Evolutionary conservation across 1,139 yeast genomes (phyloP), one percentile per base, ranked within the genome.

Genomic region (Pichia sp.): DNA sequence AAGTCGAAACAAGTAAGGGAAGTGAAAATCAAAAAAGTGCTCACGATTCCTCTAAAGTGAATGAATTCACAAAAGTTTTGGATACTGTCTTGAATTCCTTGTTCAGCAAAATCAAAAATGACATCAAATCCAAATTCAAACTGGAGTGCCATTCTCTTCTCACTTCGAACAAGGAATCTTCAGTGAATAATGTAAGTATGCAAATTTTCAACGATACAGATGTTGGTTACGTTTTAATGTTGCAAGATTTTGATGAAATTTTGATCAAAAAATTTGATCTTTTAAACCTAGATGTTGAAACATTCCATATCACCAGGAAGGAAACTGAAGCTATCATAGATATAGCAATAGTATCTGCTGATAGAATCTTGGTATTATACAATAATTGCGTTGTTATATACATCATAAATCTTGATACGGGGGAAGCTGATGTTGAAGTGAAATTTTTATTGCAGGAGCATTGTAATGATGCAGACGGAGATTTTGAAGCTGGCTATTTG

Each of bases 41-140:
- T 2, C 51, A 39, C 16, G 47, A 45, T 23, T 36, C 41, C 6
- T 47, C 48, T 3, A 50, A 56, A 31, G 47, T 54, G 6, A 51
- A 48, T 28, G 54, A 56, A 8, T 40, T 54, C 6, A 61, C 53
- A 22, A 50, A 55, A 12, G 25, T 50, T 0, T 44, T 63, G 31
- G 53, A 54, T n/a, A 21, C 26, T 3, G 48, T 45, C n/a, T 55
- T 60, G 37, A 48, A 55, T 28, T 46, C 47, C 5, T 47, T 61
- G 30, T 60, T 59, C 43, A 55, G 54, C 28, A 54, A 55, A 19
- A 52, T 62, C 22, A 59, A 60, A 44, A 41, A 52, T 45, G 57
- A 61, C 44, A 64, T 64, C 55, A 63, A 57, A 48, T 37, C 48
- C 34, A 57, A 51, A 34, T 60, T 64, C 53, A 51, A 53, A 10